Evolutionary conservation across 768 basidiomycete genomes (phyloP), one percentile per base, ranked within the genome.

Genomic region (Clitopilus passeckerianus): DNA sequence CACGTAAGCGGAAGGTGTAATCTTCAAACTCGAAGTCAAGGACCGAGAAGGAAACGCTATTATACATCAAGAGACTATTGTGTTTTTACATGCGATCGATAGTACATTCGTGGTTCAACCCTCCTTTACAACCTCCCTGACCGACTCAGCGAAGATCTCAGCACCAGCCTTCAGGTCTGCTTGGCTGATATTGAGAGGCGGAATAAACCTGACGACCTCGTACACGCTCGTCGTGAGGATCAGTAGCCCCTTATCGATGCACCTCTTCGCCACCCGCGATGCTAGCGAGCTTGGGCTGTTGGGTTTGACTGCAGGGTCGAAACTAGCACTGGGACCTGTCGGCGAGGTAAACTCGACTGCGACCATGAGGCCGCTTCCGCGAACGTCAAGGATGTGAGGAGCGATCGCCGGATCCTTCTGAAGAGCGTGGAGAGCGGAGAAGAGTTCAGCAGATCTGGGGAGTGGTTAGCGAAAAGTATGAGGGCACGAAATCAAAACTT

Each of bases 181-280:
- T 71, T 84, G 72, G 22, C 80, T 83, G 62, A 96, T 83, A 68
- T 93, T 95, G 66, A 98, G 72, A 15, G 96, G 85, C 4, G 96
- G 96, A 66, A 98, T 98, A 78, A 98, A 97, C 67, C 95, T 80
- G 59, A 97, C 77, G 14, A 89, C 89, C 70, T 95, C 90, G 70
- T 90, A 95, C 23, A 91, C 80, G 55, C 90, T 92, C 23, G 95
- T 97, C 12, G 95, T 96, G 59, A 98, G 77, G 41, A 96, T 83
- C 54, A 97, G 70, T 77, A 98, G 73, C 20, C 91, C 93, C 69
- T 91, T 88, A 69, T 94, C 90, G 61, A 93, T 78, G 71, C 95
- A 97, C 66, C 82, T 85, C 68, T 85, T 84, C 61, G 90, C 81
- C 8, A 97, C 83, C 27, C 87, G 80, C 55, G 77, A 76, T 3